These are phyloP conservation scores for Didymella pinodella DNA, from an alignment of 2,329 filamentous ascomycete genomes.

Conservation along the genomic window DNA sequence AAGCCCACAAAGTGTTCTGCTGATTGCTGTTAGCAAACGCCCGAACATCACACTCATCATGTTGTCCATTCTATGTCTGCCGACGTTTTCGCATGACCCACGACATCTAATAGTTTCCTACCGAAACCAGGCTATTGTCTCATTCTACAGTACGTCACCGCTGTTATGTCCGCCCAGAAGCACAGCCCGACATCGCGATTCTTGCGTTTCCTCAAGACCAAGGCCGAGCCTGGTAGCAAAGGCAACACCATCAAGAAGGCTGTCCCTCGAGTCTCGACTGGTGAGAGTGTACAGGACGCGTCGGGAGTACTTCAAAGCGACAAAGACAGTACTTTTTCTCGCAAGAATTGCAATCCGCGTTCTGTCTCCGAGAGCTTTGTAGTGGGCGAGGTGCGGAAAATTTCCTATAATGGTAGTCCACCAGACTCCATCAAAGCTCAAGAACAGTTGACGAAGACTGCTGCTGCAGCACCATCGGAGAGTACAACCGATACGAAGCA, in stretches of 20 bases:
- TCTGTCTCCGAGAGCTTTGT: slow-evolving; percentile 1
- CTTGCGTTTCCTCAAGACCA: slow-evolving; percentile 1
- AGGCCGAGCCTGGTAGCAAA: background rate
- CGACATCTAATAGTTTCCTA: background rate
- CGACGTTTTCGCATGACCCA: background rate
- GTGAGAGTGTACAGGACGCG: background rate
- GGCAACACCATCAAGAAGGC: slow-evolving; percentile 15
- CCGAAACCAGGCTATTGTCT: background rate
- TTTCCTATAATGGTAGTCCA: background rate
- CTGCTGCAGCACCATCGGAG: background rate
- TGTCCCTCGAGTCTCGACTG: background rate
- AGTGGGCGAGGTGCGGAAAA: background rate
- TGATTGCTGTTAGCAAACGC: background rate
- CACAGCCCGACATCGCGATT: background rate
- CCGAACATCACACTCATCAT: background rate
- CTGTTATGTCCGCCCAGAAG: background rate
- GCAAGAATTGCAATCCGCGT: background rate
- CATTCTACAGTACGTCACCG: background rate
- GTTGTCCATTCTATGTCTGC: background rate
- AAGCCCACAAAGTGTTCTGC: background rate
- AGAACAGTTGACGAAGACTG: background rate
- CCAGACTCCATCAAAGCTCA: background rate
- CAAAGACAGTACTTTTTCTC: background rate
- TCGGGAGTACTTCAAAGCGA: background rate
- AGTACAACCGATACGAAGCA: background rate